A percentile compares a stretch with the other conserved stretches of the same genome.
Conservation (phyloP, 1,284 basidiomycete genomes). For the Retiboletus fuscus region DNA sequence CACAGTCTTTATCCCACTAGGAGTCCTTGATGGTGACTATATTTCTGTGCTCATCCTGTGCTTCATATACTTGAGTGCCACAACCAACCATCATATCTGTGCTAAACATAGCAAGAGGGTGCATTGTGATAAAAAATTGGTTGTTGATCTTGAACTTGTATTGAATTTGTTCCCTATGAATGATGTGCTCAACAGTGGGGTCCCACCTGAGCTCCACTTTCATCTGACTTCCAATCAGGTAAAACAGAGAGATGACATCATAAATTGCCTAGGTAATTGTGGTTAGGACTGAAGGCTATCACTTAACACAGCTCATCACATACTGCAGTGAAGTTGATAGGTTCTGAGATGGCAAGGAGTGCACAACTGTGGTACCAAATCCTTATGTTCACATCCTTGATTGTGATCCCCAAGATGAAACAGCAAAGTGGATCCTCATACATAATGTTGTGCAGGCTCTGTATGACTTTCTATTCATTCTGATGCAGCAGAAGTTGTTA, state of each 20-base stretch:
- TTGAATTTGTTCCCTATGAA: not conserved
- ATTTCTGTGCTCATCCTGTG: not conserved
- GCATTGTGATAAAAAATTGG: constrained; percentile 9
- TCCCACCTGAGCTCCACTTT: not conserved
- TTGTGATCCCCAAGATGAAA: constrained; percentile 29
- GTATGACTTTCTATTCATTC: constrained; percentile 33
- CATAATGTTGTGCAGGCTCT: constrained; percentile 33
- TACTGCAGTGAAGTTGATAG: constrained; percentile 23
- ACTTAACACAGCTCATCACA: not conserved
- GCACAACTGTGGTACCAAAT: constrained; percentile 6
- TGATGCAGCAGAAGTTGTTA: constrained; percentile 7
- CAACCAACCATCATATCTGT: constrained; percentile 20
- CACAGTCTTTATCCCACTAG: constrained; percentile 21
- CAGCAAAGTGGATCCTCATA: constrained; percentile 15
- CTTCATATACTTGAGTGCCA: constrained; percentile 26
- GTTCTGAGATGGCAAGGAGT: constrained; percentile 16
- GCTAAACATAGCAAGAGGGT: constrained; percentile 11
- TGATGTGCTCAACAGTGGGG: not conserved
- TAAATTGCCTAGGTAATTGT: not conserved
- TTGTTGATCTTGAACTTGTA: constrained; percentile 22
- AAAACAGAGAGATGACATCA: constrained; percentile 19
- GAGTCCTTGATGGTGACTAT: constrained; percentile 24
- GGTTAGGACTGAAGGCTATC: constrained; percentile 2
- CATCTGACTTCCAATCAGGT: not conserved
- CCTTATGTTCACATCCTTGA: constrained; percentile 26